Base-by-base conservation (phyloP, 805 yeast genomes). In the Lachancea kluyveri region DNA sequence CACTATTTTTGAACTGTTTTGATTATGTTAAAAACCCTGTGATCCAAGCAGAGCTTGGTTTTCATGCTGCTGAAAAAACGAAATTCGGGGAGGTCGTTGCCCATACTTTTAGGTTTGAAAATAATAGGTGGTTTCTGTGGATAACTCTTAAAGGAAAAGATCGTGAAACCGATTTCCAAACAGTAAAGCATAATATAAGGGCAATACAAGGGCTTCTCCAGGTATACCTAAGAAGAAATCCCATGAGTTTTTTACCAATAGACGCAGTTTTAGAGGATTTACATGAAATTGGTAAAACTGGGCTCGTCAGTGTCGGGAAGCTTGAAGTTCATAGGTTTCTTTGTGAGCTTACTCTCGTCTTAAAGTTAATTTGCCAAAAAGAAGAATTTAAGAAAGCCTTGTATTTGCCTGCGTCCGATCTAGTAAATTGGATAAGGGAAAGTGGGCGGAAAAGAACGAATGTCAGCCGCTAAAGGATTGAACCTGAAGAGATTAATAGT, bases 11-110 rank as follows among this genome's bases (percentile, higher is more conserved):
- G 30, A 59, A 59, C 5, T 63, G 69, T 12, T 44, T 69, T 31
- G 79, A 73, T 45, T 72, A 60, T 40, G 63, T 70, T 9, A 71
- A 65, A 43, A 53, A 62, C 36, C 40, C 46, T 1, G 12, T 35
- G 4, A 38, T 48, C 2, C 26, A 48, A 24, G 27, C 41, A n/a
- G 35, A 37, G 17, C 17, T 50, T 10, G 48, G 49, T 5, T 26
- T 26, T n/a, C 28, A 28, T 26, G 36, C 44, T 3, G 31, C 41
- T 6, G 15, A 30, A 6, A 32, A 31, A 7, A 18, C 48, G 4
- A 16, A 36, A 6, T 42, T 42, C 23, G 37, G 37, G 3, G 21
- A 40, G n/a, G 28, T 42, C 12, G 35, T 24, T 24, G 41, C 41
- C 6, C 49, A 45, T 20, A 36, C 48, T 13, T 22, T 50, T 11